Evolutionary conservation across 805 yeast genomes (phyloP), one percentile per base, ranked within the genome.

Genomic region (Pichia thaimueangensis): DNA sequence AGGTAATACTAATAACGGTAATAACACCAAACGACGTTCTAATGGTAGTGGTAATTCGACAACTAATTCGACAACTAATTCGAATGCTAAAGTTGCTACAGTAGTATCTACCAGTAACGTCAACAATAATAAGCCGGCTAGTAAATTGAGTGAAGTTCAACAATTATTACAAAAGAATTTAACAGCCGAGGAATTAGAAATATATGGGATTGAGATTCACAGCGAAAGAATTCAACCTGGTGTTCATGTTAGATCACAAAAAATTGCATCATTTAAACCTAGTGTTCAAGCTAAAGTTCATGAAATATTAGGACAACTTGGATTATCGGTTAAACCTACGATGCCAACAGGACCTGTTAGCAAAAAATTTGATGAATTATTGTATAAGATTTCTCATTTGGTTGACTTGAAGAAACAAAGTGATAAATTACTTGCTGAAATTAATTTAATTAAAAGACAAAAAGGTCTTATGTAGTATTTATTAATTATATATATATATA

Each of bases 361-460:
- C 62, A 71, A 80, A 6, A 78, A 77, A 54, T 88, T 83, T 56
- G 97, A 91, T 53, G 78, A 77, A 43, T 63, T 93, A 40, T 70
- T 84, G 37, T 79, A 80, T 49, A 68, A 80, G 0, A 84, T 86
- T 24, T 79, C 78, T 11, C 73, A 82, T 2, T 66, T 91, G 48
- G 68, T 89, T 42, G 97, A 93, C 42, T 69, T 89, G 13, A 91
- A 91, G 64, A 82, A 78, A 58, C 95, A 86, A 43, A 77, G 78
- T 17, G 98, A 93, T 60, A 88, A 87, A 63, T 67, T 89, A 12
- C 89, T 86, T 48, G 80, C 94, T 3, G 97, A 91, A 52, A 71
- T 76, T 30, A 68, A 70, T 25, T 67, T 80, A 43, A 61, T 67
- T n/a, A 66, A 62, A 43, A 52, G 53, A 22, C 68, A 62, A 41